These are phyloP conservation scores for Scutellaria minor DNA, from an alignment of 257 asterid genomes.

Conservation along the genomic window DNA sequence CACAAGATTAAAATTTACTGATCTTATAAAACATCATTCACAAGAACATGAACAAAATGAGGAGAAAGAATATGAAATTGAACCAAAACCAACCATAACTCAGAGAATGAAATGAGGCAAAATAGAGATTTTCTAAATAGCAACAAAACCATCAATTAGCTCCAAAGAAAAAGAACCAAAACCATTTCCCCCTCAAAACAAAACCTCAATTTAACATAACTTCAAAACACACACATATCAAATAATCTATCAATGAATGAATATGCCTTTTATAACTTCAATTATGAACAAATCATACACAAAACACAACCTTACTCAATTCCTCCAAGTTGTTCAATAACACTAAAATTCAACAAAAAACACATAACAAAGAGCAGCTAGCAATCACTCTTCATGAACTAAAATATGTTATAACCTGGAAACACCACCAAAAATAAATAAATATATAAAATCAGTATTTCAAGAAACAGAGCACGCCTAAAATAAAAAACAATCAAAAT, in stretches of 20 bases:
- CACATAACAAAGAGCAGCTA: neutral
- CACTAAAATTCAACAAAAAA: constrained; percentile 18
- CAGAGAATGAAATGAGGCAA: neutral
- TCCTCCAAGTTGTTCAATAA: neutral
- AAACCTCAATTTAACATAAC: neutral
- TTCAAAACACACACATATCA: neutral
- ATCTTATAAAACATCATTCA: constrained; percentile 8
- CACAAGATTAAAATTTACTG: neutral
- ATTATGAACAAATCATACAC: constrained; percentile 24
- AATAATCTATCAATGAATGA: neutral
- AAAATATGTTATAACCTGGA: neutral
- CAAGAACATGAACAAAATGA: neutral
- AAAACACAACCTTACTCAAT: constrained; percentile 7
- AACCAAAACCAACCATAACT: neutral
- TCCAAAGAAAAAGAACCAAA: neutral
- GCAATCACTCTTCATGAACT: constrained; percentile 7
- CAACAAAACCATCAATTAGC: neutral
- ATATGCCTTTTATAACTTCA: neutral
- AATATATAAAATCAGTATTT: neutral
- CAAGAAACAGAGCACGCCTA: constrained; percentile 32
- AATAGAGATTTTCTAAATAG: neutral
- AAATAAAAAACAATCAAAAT: neutral
- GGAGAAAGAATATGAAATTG: neutral
- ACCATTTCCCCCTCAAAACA: neutral
- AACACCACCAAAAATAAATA: neutral